Base-by-base conservation (phyloP, 2,329 filamentous ascomycete genomes). In the Aaosphaeria pasadenensis region DNA sequence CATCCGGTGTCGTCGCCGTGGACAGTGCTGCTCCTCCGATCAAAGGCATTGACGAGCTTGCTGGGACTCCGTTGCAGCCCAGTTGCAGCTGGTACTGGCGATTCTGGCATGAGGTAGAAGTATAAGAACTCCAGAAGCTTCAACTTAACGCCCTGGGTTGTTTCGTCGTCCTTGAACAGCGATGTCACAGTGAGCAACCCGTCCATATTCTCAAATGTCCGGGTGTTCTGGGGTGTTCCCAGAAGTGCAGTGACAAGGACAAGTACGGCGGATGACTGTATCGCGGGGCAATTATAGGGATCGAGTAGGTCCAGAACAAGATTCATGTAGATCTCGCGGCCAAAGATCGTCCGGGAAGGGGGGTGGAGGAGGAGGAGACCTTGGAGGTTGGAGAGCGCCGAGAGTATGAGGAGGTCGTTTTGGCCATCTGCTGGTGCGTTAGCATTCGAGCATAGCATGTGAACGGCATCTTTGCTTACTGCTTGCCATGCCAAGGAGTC, bases 81-180 rank as follows among this genome's bases (percentile, higher is more conserved):
- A 24, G 67, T 70, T 9, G 62, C 61, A 75, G 40, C 80, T 33
- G 50, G 57, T 30, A 66, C 66, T 1, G 77, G 85, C 0, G 82
- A 83, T 73, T 99, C 94, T 44, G 92, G 91, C 87, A 97, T 96
- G 59, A 99, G 85, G 71, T 97, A 99, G 72, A 97, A 97, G 77
- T 97, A 97, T 44, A 99, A 76, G 67, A 97, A 97, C 71, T 97
- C 94, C 58, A 96, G 86, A n/a, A 95, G 83, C 71, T 95, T 94
- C 65, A 96, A 82, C 75, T 96, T 96, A 56, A 97, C 91, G 60
- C 92, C 89, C 52, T 90, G 85, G 28, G 85, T 85, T 4, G 92
- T 96, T 56, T 85, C 84, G 51, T 90, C 85, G 54, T 87, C 88
- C 71, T 95, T 95, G 82, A 97, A 96, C 43, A 97, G 81, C 7